These are phyloP conservation scores for Gastrolobium bilobum DNA, from an alignment of 306 rosid genomes.

Conservation along the genomic window DNA sequence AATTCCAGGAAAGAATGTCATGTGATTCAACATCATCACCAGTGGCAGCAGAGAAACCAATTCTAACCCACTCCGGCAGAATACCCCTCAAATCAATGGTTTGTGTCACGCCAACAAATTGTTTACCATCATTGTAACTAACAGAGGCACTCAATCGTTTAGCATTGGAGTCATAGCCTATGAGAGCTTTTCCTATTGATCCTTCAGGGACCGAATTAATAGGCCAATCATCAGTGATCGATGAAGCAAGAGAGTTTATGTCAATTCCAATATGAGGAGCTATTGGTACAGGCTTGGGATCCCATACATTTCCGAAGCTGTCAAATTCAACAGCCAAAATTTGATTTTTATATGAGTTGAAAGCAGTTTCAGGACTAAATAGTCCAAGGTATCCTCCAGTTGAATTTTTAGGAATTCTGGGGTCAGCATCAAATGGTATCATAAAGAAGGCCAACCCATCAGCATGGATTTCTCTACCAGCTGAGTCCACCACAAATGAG, in stretches of 20 bases:
- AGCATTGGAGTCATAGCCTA: conserved; percentile 22
- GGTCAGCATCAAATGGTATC: conserved; percentile 47
- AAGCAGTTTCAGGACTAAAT: conserved; percentile 41
- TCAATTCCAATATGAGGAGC: conserved; percentile 61
- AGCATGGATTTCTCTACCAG: conserved; percentile 23
- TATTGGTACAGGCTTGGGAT: conserved; percentile 26
- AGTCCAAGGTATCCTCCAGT: conserved; percentile 41
- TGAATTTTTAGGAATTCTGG: conserved; percentile 49
- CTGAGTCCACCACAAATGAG: not conserved
- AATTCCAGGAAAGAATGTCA: conserved; percentile 25
- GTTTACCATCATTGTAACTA: too few relatives aligned
- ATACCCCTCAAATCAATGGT: conserved; percentile 13
- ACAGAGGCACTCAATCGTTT: conserved; percentile 7
- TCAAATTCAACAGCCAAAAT: conserved; percentile 71
- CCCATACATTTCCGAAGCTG: conserved; percentile 54
- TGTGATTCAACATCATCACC: not conserved
- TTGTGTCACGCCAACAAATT: not conserved
- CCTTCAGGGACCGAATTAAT: not conserved
- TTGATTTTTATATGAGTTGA: conserved; percentile 20
- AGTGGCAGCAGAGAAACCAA: conserved; percentile 44
- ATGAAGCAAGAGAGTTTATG: conserved; percentile 32
- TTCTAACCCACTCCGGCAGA: conserved; percentile 41
- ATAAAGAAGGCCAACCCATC: conserved; percentile 71
- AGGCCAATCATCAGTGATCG: not conserved
- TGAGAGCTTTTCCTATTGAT: not conserved